Evolutionary conservation across 2,329 filamentous ascomycete species (phyloP), one percentile per base, ranked within the genome.

Genomic region (Aureobasidium vineae): DNA sequence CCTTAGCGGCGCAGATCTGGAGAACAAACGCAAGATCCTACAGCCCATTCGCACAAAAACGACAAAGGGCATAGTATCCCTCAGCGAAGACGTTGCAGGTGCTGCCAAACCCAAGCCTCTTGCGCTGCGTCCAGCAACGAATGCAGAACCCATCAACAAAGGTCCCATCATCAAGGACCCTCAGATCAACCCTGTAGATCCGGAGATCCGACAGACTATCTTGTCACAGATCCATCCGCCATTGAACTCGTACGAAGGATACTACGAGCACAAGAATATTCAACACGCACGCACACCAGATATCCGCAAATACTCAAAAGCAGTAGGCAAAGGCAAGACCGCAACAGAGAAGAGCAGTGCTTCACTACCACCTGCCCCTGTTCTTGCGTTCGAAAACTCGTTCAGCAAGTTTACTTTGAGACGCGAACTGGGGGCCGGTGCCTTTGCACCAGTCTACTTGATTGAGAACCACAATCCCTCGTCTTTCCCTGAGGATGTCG

Each of bases 381-480:
- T 85, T 4, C 82, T 98, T 26, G 81, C 86, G 49, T 90, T 97
- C 68, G 82, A 86, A 0, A 86, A 86, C 45, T 83, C 85, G 2
- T 79, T 84, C 26, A 82, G 87, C 45, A 85, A 84, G 49, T 99
- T 97, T 77, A 89, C 86, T 1, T 79, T 98, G 66, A 91, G 90
- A 74, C 87, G 89, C 59, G 92, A 98, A 75, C 86, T 99, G 15
- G 95, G 95, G 1, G 91, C 92, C 33, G 95, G 95, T 10, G 95
- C 95, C 0, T 99, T 96, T 77, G 95, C 94, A 0, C 94, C 95
- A 0, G 95, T 99, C 2, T 99, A 97, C 75, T 85, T 99, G 0
- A 89, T 93, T 8, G 91, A 97, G 74, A 86, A 84, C 71, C 89
- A 69, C 63, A 70, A 71, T 11, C 68, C 69, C 4, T 61, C 67